phyloP scores from a whole-genome alignment of 2,329 filamentous ascomycete genomes.

The Whalleya microplaca region DNA sequence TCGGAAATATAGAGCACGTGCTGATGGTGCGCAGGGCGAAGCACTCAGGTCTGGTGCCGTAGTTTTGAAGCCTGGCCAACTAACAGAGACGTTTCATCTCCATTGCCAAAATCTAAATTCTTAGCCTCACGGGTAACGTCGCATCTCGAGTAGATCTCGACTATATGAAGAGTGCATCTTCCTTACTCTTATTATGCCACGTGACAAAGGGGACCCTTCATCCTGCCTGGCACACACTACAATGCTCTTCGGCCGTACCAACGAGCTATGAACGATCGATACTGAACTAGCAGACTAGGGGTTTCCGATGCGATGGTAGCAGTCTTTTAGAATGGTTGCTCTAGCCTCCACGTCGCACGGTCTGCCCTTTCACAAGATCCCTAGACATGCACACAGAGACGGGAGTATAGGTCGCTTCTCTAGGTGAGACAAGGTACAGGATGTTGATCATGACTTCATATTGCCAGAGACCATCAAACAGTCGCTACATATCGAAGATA shows the following conservation, averaged over 20 bases:
- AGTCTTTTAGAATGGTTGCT: conserved; percentile 10
- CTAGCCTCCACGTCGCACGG: conserved; percentile 19
- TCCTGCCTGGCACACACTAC: conserved; percentile 7
- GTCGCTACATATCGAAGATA: neutral
- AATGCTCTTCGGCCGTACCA: conserved; percentile 13
- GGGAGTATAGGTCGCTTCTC: conserved; percentile 11
- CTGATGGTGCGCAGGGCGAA: neutral
- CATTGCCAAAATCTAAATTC: neutral
- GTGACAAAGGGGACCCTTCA: conserved; percentile 17
- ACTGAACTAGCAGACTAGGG: conserved; percentile 6
- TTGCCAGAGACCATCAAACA: neutral
- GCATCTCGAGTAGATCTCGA: conserved; percentile 16
- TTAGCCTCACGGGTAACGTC: conserved; percentile 28
- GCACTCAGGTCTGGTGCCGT: neutral
- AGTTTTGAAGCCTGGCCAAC: neutral
- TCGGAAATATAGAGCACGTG: neutral
- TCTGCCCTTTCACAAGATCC: conserved; percentile 3
- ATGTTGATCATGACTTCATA: neutral
- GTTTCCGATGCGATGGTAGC: conserved; percentile 15
- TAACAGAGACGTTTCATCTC: neutral
- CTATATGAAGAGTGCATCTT: conserved; percentile 4
- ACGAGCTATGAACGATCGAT: conserved; percentile 6
- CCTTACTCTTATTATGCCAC: conserved; percentile 11
- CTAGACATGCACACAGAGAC: neutral
- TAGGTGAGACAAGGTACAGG: conserved; percentile 10